phyloP scores from a whole-genome alignment of 441 rosid species.

The Mallotus japonicus region DNA sequence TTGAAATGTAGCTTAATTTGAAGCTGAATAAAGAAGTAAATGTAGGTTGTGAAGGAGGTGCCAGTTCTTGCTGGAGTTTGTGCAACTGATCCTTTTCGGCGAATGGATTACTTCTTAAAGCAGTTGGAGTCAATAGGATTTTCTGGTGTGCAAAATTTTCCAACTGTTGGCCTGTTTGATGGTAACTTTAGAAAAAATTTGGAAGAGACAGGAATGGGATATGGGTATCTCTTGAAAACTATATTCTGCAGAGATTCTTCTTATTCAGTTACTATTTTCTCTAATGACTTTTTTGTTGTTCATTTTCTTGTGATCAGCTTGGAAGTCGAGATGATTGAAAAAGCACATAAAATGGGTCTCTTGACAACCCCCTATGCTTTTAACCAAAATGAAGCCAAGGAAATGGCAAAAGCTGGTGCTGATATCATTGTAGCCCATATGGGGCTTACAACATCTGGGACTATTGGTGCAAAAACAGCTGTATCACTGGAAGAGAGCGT shows the following conservation, averaged over 20 bases:
- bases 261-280: conserved; percentile 2
- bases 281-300: background rate
- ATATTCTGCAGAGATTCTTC: background rate
- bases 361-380: conserved; percentile 95
- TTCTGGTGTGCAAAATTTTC: conserved; percentile 92
- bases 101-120: conserved; percentile 75
- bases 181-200: conserved; percentile 92
- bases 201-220: conserved; percentile 99
- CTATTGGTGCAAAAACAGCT: conserved; percentile 88
- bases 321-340: conserved; percentile 85
- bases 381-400: conserved; percentile 60
- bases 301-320: conserved; percentile 41
- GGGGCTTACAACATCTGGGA: conserved; percentile 91
- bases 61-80: conserved; percentile 98
- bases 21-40: too few relatives aligned
- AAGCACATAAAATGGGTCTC: conserved; percentile 84
- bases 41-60: conserved; percentile 71
- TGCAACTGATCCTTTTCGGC: conserved; percentile 92
- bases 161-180: conserved; percentile 94
- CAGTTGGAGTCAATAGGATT: conserved; percentile 87
- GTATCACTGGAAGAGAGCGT: conserved; percentile 77
- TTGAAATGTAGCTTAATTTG: background rate
- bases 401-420: conserved; percentile 96
- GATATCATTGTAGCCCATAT: conserved; percentile 91
- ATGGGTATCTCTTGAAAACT: conserved; percentile 48